Base-by-base conservation (phyloP, 2,329 filamentous ascomycete species). In the Tolypocladium nubicola region DNA sequence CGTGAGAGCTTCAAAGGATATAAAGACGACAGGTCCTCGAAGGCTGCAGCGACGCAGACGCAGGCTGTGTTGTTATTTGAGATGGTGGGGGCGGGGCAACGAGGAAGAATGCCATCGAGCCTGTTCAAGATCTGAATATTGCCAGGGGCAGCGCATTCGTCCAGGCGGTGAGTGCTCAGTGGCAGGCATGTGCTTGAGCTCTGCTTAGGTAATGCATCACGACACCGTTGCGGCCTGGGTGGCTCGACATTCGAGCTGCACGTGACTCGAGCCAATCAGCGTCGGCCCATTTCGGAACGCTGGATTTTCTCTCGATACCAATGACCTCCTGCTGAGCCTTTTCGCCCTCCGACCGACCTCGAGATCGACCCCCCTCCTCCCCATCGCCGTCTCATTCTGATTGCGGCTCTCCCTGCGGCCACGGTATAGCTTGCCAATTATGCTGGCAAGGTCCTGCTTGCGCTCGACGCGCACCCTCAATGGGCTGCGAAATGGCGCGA, bases 391-490 rank as follows among this genome's bases (percentile, higher is more conserved):
- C 66, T 66, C 62, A 64, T 59, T 65, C 64, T 68, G 66, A 72
- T 69, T 65, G 68, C 69, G 70, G 68, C 65, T 65, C 62, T 63
- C 66, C 63, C 62, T 69, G 67, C 70, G 70, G 69, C 65, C 68
- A 67, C 70, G 67, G 66, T 73, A 67, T 66, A 72, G 67, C 66
- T 71, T 65, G 75, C 75, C 76, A 82, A 88, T 76, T 74, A 97
- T 97, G 93, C 86, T 97, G 84, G 88, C 90, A 80, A 89, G 91
- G 83, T 90, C 91, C 78, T 85, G 85, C 79, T 79, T 95, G 83
- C 90, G 90, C 82, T 86, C 89, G 75, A 83, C 88, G 84, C 91
- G 91, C 85, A 83, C 87, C 72, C 82, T 91, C 81, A 88, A 86
- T 80, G 81, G 86, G 76, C 83, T 87, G 70, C 81, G 85, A 79